Base-by-base conservation (phyloP, 306 rosid species). In the Cucumis cinereus region DNA sequence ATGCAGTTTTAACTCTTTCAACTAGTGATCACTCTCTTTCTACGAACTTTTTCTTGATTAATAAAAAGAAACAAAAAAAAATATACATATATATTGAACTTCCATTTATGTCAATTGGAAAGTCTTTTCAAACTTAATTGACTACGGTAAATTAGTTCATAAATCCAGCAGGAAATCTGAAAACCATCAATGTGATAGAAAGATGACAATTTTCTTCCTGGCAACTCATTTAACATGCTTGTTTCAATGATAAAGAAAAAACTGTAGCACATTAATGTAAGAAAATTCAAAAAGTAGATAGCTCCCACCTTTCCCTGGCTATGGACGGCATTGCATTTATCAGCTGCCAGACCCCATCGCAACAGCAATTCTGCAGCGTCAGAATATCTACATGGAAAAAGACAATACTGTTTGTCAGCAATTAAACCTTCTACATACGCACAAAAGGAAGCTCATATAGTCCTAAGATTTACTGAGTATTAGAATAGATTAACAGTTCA, bases 271-370 rank as follows among this genome's bases (percentile, higher is more conserved):
- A 74, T 33, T 4, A 20, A 55, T 35, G 20, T 35, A 35, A 36
- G 33, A 35, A 19, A 54, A 56, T 35, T 13, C 47, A 64, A 50
- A 33, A 67, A 55, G 20, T 75, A 38, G 64, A 52, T 68, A 30
- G 38, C 82, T 26, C 80, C 62, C 81, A 93, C 99, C 99, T 92
- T 94, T 88, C 85, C 85, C 66, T 94, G 97, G 84, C 95, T 92
- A 78, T 92, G 88, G 77, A 92, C 82, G 60, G 99, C 99, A 82
- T 88, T 90, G 83, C 90, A 86, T 74, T 92, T 89, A 85, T 94
- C 97, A 77, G 98, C 98, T 23, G 96, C 88, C 85, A 90, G 76
- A 62, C 98, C 98, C 91, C 88, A 88, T 74, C 83, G 83, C 84
- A 94, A 82, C 79, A 87, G 66, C 75, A 83, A 78, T 79, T 90